phyloP scores from a whole-genome alignment of 2,329 filamentous ascomycete genomes.

The Pyricularia grisea region DNA sequence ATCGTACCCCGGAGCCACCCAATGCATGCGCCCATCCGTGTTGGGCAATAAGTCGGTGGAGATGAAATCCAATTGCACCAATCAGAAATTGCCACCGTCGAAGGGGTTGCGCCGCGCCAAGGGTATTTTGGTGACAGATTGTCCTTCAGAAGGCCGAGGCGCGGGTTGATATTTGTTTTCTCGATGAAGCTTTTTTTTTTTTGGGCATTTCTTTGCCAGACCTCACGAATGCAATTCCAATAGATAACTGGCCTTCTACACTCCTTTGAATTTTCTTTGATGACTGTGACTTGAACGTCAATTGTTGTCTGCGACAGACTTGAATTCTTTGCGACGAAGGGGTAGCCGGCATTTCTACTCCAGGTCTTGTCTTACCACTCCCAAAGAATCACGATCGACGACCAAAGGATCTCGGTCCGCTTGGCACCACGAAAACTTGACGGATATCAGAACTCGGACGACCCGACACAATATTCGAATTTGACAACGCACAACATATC shows the following conservation, averaged over 20 bases:
- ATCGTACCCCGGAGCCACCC: background rate
- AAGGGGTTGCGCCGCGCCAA: background rate
- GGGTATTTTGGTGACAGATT: constrained; percentile 3
- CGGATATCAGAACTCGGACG: background rate
- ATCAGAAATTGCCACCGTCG: background rate
- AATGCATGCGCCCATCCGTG: background rate
- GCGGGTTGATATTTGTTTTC: background rate
- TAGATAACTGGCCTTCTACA: background rate
- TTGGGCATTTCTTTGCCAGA: background rate
- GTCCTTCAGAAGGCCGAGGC: background rate
- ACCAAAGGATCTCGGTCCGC: background rate
- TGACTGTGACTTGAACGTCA: background rate
- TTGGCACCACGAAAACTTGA: background rate
- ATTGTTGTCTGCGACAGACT: background rate
- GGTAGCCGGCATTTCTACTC: background rate
- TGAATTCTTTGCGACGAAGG: background rate
- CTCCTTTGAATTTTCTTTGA: background rate
- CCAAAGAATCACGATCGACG: background rate
- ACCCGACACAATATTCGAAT: background rate
- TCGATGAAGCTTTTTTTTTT: background rate
- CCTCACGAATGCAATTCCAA: background rate
- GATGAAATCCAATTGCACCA: background rate
- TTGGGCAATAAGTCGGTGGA: background rate
- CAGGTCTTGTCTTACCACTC: background rate
- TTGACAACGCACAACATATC: background rate